These are phyloP conservation scores for Linnemannia schmuckeri DNA, from an alignment of 192 early-diverging fungal genomes.

Conservation along the genomic window DNA sequence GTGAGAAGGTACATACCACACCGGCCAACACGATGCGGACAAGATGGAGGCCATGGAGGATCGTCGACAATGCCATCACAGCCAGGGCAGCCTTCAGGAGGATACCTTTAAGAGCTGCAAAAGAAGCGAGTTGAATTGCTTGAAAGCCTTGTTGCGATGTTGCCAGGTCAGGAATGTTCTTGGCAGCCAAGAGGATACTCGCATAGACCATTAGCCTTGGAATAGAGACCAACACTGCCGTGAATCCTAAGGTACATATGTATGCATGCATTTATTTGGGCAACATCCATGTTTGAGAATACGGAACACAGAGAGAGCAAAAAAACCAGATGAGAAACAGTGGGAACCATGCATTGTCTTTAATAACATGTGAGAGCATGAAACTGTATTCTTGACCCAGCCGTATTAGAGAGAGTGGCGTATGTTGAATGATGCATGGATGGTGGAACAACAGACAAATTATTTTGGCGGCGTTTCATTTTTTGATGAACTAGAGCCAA, in stretches of 20 bases:
- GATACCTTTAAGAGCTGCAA: neutral
- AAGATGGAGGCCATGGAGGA: conserved; percentile 14
- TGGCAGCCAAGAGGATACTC: conserved; percentile 23
- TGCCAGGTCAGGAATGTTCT: conserved; percentile 11
- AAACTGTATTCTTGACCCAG: neutral
- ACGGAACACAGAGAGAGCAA: neutral
- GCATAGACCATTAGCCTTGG: conserved; percentile 39
- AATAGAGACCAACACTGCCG: conserved; percentile 10
- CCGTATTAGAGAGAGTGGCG: neutral
- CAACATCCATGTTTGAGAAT: neutral
- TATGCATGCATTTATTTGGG: neutral
- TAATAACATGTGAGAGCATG: conserved; percentile 7
- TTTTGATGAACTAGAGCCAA: neutral
- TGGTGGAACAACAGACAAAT: neutral
- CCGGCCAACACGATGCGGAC: conserved; percentile 6
- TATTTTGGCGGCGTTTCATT: conserved; percentile 3
- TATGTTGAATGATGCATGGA: neutral
- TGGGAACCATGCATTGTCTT: neutral
- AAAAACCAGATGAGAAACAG: neutral
- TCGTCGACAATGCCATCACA: conserved; percentile 8
- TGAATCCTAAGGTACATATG: conserved; percentile 19
- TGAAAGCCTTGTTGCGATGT: conserved; percentile 12
- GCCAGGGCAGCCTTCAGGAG: neutral
- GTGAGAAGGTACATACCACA: conserved; percentile 4
- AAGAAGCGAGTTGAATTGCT: neutral